These are phyloP conservation scores for Iodosphaeria phyllophila DNA, from an alignment of 2,329 filamentous ascomycete genomes.

Conservation along the genomic window DNA sequence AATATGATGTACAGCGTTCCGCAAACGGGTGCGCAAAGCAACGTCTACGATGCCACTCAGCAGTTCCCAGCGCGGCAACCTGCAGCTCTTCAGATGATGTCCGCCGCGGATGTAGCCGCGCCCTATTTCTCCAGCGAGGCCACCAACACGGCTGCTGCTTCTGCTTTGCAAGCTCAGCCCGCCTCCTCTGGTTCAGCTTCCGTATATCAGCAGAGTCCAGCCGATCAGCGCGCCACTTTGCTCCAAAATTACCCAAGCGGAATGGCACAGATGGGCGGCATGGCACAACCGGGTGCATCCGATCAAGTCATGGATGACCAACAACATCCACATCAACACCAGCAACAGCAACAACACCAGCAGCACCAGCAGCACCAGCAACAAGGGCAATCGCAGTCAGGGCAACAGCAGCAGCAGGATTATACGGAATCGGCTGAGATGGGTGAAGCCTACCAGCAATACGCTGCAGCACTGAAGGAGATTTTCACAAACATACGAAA, in stretches of 20 bases:
- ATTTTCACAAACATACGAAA: conserved; percentile 55
- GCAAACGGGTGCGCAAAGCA: conserved; percentile 38
- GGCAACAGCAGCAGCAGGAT: conserved; percentile 40
- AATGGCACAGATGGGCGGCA: conserved; percentile 26
- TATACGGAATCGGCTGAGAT: conserved; percentile 34
- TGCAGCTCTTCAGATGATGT: conserved; percentile 59
- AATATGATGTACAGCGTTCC: conserved; percentile 67
- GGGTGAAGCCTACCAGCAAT: conserved; percentile 51
- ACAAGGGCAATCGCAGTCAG: too few species aligned
- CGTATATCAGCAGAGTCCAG: conserved; percentile 48
- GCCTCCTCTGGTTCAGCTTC: conserved; percentile 29
- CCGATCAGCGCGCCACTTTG: conserved; percentile 29
- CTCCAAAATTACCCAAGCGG: conserved; percentile 30
- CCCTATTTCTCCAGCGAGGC: conserved; percentile 60
- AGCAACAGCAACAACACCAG: too few species aligned
- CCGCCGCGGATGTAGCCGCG: conserved; percentile 42
- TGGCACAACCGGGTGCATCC: conserved; percentile 21
- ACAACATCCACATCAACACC: too few species aligned
- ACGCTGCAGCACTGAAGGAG: conserved; percentile 39
- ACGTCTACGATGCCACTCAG: conserved; percentile 59
- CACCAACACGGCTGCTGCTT: conserved; percentile 38
- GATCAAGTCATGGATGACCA: conserved; percentile 34
- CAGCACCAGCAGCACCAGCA: too few species aligned
- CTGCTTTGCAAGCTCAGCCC: conserved; percentile 29
- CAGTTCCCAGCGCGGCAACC: conserved; percentile 61